Evolutionary conservation across 2,329 filamentous ascomycete species (phyloP).

Genomic region (Huntiella moniliformis): DNA sequence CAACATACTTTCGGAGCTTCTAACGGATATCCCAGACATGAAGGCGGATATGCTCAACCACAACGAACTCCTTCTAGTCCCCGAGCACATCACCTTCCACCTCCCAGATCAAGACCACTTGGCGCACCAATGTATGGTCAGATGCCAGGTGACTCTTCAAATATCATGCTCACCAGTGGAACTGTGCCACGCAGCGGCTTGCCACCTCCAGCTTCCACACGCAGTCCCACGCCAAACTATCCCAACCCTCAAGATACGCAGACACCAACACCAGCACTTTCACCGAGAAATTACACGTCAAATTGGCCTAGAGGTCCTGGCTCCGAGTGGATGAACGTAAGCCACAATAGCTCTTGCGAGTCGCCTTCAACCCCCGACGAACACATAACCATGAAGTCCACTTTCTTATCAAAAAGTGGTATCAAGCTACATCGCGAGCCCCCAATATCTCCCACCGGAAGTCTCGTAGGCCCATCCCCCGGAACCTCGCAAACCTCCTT

Average conservation of each 20-base stretch:
- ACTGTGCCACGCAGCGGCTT: too few relatives aligned
- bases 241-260: neutral
- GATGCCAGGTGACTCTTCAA: neutral
- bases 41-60: too few relatives aligned
- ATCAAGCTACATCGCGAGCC: too few relatives aligned
- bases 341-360: too few relatives aligned
- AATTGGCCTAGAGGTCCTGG: neutral
- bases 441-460: too few relatives aligned
- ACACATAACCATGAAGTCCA: too few relatives aligned
- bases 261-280: conserved; percentile 5
- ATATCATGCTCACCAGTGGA: too few relatives aligned
- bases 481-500: neutral
- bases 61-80: neutral
- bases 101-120: too few relatives aligned
- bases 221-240: neutral
- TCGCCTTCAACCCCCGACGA: too few relatives aligned
- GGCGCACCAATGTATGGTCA: neutral
- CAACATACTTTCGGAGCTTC: too few relatives aligned
- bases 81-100: neutral
- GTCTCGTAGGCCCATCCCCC: neutral
- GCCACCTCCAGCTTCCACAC: neutral
- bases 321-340: too few relatives aligned
- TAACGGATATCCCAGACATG: neutral
- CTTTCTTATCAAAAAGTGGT: too few relatives aligned
- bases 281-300: neutral